Base-by-base conservation (phyloP, 2,329 filamentous ascomycete species). In the Colletotrichum liaoningense region DNA sequence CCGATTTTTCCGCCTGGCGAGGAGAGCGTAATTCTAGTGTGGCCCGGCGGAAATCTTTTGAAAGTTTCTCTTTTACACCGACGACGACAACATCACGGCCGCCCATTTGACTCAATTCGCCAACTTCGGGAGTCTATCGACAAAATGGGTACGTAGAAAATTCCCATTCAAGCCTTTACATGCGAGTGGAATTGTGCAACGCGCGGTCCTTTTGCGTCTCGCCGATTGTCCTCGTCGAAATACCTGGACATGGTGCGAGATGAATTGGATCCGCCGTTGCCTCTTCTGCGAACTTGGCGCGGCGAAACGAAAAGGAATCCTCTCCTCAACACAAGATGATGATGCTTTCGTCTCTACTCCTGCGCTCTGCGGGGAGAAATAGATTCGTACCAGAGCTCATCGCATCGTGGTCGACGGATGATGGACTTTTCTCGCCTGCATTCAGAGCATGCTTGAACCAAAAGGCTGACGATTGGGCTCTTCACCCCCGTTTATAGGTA, bases 131-230 rank as follows among this genome's bases (percentile, higher is more conserved):
- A 82, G 78, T 80, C 77, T 82, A 81, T 80, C 87, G 86, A 84
- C 87, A 89, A 86, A 85, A 91, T 91, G 89, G 89, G 89, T 91
- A 91, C 86, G 89, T 88, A 87, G 82, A 78, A 80, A 77, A 76
- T 72, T 81, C 79, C 80, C 80, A 79, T 81, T 67, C 78, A 79
- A 83, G 81, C 81, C 82, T 82, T 81, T 80, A 77, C 74, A 76
- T 81, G 80, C 80, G 79, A 81, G 80, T 81, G 79, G 79, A 49
- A 78, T 56, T 66, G 26, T 71, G 71, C 67, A 66, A 49, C 42
- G 42, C 60, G 75, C 75, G n/a, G 60, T 55, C 46, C 59, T 52
- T 46, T 49, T 49, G 42, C 19, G 8, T 49, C 19, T 63, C 28
- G 28, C 28, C 30, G 54, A 30, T 35, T 33, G 35, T 22, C 7